Base-by-base conservation (phyloP, 2,329 filamentous ascomycete species). In the Botrytis tulipae region DNA sequence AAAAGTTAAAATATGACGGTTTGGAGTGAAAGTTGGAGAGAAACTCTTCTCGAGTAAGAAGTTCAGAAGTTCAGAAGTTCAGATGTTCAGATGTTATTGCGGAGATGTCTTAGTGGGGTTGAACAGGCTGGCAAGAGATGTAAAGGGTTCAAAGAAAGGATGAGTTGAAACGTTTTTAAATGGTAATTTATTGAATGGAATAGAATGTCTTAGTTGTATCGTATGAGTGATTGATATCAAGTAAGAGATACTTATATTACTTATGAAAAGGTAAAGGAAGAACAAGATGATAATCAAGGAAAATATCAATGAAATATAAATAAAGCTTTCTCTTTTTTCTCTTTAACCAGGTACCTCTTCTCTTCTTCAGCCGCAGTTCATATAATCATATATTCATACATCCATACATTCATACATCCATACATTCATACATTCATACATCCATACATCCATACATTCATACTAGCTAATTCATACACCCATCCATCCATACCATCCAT, bases 121-220 rank as follows among this genome's bases (percentile, higher is more conserved):
- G 71, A 72, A 72, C 71, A 72, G 71, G 51, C 62, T 72, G 71
- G 71, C 71, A 68, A 57, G 61, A 68, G 44, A 72, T 59, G n/a
- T 10, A 59, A 44, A 67, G 40, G 46, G 70, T 35, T 72, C 48
- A 68, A 72, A 72, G 70, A 59, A 59, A 59, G 0, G 61, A 67
- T 32, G 35, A 35, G 22, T 37, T 67, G 61, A 20, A 44, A 65
- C 20, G 48, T 5, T 14, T n/a, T n/a, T 29, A 20, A 61, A 7
- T 51, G 44, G 16, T n/a, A 42, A 44, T 44, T 44, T 16, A 46
- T 62, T 25, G 32, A 51, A 51, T 51, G 22, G 7, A 51, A n/a
- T 48, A 2, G 29, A n/a, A 32, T n/a, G n/a, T 62, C 9, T 48
- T 48, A 10, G 2, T n/a, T 25, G 14, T 8, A 35, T 62, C n/a